Conservation (phyloP, 495 filamentous ascomycete genomes). For the Glonium stellatum region DNA sequence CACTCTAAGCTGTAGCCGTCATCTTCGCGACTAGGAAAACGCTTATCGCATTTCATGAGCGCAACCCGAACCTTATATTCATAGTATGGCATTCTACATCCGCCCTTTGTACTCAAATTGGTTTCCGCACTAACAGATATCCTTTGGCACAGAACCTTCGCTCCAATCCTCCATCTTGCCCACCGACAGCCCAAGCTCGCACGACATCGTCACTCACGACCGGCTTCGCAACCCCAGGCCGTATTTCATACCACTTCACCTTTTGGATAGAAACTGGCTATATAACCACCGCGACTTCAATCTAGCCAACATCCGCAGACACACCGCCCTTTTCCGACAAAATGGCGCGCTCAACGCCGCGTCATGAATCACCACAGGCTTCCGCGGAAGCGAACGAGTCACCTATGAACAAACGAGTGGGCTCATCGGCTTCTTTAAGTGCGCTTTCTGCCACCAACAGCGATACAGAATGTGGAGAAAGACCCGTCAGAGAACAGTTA, state of each 20-base stretch:
- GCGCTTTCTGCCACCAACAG: slow-evolving; percentile 19
- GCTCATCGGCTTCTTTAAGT: neutral
- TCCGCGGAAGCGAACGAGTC: neutral
- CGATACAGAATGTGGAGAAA: slow-evolving; percentile 40
- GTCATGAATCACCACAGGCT: slow-evolving; percentile 4
- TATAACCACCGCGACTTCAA: neutral
- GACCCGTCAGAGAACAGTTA: slow-evolving; percentile 54
- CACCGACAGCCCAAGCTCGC: neutral
- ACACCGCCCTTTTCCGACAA: neutral
- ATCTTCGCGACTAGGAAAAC: neutral
- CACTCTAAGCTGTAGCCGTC: neutral
- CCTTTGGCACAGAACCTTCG: neutral
- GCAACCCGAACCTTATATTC: neutral
- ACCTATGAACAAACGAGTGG: slow-evolving; percentile 1
- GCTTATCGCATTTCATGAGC: neutral
- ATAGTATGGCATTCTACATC: neutral
- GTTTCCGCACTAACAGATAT: neutral
- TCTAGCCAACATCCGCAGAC: neutral
- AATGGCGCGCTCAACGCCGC: slow-evolving; percentile 14
- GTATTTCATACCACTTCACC: neutral
- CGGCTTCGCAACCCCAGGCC: neutral
- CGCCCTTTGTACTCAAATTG: neutral
- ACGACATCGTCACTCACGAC: neutral
- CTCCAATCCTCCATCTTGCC: neutral
- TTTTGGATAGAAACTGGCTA: neutral